Conservation (phyloP, 495 filamentous ascomycete species). For the Glonium stellatum region DNA sequence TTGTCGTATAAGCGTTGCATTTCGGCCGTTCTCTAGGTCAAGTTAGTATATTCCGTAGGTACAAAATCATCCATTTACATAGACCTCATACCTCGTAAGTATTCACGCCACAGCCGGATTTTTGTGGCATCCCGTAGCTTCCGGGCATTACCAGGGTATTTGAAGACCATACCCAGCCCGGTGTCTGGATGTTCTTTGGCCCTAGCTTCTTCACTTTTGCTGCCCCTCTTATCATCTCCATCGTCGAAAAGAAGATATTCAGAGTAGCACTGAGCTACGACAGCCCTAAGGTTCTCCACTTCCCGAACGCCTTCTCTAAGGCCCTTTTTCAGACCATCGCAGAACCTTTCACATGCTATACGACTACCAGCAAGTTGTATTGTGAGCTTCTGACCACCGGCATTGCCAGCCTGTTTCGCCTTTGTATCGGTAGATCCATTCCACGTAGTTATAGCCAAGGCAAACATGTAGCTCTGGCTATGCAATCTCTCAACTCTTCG, state of each 20-base stretch:
- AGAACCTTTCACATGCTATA: conserved; percentile 87
- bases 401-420: conserved; percentile 45
- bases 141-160: conserved; percentile 91
- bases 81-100: conserved; percentile 52
- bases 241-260: conserved; percentile 72
- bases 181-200: conserved; percentile 64
- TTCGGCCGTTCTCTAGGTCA: conserved; percentile 77
- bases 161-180: conserved; percentile 85
- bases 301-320: conserved; percentile 77
- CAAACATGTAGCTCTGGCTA: conserved; percentile 84
- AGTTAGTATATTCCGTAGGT: conserved; percentile 2
- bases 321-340: conserved; percentile 86
- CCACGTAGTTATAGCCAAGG: conserved; percentile 92
- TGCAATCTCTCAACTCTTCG: conserved; percentile 86
- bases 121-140: conserved; percentile 93
- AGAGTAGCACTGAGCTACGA: conserved; percentile 81
- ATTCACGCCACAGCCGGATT: conserved; percentile 96
- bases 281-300: conserved; percentile 69
- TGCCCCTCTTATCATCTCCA: conserved; percentile 43
- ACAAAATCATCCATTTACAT: neutral
- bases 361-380: conserved; percentile 83
- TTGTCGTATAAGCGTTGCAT: conserved; percentile 83
- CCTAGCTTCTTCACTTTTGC: conserved; percentile 6
- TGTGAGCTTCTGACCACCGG: conserved; percentile 69
- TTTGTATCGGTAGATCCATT: conserved; percentile 57